Evolutionary conservation across 164 flowering plant species (phyloP), one percentile per base, ranked within the genome.

Genomic region (Vitis cinerea): DNA sequence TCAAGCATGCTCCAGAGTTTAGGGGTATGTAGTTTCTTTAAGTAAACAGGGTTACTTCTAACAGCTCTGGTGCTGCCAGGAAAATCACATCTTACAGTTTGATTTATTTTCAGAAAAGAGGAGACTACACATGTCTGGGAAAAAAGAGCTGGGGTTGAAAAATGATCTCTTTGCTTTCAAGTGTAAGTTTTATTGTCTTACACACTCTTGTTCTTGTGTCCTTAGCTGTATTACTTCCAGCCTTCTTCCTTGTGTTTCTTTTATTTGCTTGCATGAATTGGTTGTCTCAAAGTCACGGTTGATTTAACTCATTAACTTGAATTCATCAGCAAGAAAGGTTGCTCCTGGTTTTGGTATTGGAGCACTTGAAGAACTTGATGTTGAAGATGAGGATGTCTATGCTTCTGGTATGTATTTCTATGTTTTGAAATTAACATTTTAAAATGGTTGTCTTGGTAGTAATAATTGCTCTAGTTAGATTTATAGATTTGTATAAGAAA

Each of bases 331-430:
- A 82, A 88, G 90, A 86, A 92, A 85, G 74, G 75, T 79, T 79
- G 93, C 94, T 82, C 91, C 97, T 79, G 98, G 98, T 74, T 90
- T 94, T 87, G 99, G 98, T 29, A 91, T 94, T 83, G 99, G 99
- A 66, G 99, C 97, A 31, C 95, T 94, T 71, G 99, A 94, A 82
- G 99, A 94, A 76, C 83, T 84, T 78, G 98, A 87, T 81, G 84
- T 62, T 53, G 99, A 94, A 83, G 99, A 94, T 82, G 97, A 89
- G 77, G 99, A 94, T 79, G 82, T 94, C 44, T 94, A 92, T 80
- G 82, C 86, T 52, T 59, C 96, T 67, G 95, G 97, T 89, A 13
- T 70, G 87, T 75, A 15, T 57, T 57, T 64, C 13, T 44, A 10
- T 9, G 15, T 15, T 59, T 59, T 17, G 11, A 29, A 16, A 8